Conservation (phyloP, 208 protist species). For the Trypanosoma rangeli region DNA sequence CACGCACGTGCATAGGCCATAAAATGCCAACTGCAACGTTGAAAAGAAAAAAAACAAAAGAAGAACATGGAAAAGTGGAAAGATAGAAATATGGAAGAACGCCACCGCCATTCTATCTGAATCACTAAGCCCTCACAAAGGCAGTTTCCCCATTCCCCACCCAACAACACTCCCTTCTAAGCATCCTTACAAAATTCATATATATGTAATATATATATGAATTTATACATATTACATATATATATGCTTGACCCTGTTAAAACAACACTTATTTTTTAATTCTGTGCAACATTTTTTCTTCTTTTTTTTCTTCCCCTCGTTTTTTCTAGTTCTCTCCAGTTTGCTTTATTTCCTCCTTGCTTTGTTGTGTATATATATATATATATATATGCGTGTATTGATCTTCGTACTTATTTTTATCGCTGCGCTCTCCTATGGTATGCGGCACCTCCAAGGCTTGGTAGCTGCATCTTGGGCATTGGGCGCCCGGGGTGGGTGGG, state of each 20-base stretch:
- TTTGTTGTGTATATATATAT: not conserved
- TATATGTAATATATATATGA: no score
- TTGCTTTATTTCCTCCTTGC: conserved; percentile 10
- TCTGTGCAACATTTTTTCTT: conserved; percentile 1
- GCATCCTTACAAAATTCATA: no score
- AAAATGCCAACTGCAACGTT: not conserved
- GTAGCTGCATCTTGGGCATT: not conserved
- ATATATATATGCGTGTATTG: not conserved
- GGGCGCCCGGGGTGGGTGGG: not conserved
- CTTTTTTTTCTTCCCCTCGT: conserved; percentile 10
- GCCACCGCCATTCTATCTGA: not conserved
- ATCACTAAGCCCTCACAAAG: no score
- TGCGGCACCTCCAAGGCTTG: not conserved
- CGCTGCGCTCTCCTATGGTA: not conserved
- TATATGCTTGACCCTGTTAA: no score
- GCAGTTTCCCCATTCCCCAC: no score
- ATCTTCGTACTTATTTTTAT: not conserved
- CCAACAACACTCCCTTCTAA: no score
- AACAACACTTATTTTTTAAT: no score
- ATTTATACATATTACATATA: no score
- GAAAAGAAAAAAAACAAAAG: conserved; percentile 16
- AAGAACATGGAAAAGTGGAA: conserved; percentile 7
- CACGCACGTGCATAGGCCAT: not conserved
- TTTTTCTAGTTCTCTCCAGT: not conserved
- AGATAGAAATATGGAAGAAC: conserved; percentile 8